Percentiles rank a stretch among this genome's conserved stretches.
Evolutionary conservation across 106 monocot species (phyloP).

Genomic region (Dendrobium chrysotoxum): DNA sequence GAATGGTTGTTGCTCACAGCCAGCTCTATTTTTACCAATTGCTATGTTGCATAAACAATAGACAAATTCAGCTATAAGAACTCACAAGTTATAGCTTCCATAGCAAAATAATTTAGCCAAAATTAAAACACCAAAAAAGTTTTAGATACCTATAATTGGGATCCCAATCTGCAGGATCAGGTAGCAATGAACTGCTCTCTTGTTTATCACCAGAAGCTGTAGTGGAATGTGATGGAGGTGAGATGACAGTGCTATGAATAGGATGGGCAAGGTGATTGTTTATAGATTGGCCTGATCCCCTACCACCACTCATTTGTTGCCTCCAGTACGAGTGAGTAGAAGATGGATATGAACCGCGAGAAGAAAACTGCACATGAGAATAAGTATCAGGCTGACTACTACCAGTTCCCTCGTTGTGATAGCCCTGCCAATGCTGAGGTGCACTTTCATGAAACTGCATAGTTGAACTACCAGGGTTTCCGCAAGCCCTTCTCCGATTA

Average conservation of each 20-base stretch:
- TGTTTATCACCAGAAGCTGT: slow-evolving; percentile 34
- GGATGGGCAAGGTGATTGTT: slow-evolving; percentile 17
- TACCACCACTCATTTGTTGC: slow-evolving; percentile 31
- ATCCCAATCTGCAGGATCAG: slow-evolving; percentile 93
- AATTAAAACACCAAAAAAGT: neutral
- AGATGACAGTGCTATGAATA: slow-evolving; percentile 7
- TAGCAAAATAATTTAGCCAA: neutral
- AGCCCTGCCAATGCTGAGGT: slow-evolving; percentile 40
- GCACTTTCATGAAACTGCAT: slow-evolving; percentile 43
- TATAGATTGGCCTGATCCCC: slow-evolving; percentile 18
- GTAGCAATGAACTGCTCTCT: slow-evolving; percentile 49
- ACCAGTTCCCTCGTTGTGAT: slow-evolving; percentile 35
- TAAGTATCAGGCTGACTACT: slow-evolving; percentile 37
- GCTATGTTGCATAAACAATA: neutral
- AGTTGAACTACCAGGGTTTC: slow-evolving; percentile 25
- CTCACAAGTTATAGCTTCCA: neutral
- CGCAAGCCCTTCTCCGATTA: slow-evolving; percentile 53
- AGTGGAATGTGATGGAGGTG: slow-evolving; percentile 13
- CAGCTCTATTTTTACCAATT: neutral
- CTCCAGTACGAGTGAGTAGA: slow-evolving; percentile 45
- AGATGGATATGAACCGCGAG: slow-evolving; percentile 29
- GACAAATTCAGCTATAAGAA: neutral
- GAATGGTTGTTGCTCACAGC: neutral
- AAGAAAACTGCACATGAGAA: slow-evolving; percentile 29
- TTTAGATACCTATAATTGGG: slow-evolving; percentile 76